Evolutionary conservation across 495 filamentous ascomycete species (phyloP).

Genomic region (Aspergillus homomorphus): DNA sequence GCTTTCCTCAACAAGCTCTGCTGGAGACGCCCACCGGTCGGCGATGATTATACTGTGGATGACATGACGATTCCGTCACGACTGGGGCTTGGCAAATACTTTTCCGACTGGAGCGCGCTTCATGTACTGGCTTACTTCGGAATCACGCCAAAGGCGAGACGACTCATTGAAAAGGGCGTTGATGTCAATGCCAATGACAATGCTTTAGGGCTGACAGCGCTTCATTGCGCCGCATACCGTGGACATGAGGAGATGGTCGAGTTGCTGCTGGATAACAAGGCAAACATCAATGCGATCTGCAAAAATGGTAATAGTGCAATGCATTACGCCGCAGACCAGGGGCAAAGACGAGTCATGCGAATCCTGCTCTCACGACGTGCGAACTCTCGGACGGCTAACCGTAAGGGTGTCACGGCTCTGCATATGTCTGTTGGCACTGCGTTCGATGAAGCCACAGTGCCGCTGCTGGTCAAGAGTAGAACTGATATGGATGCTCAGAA

Average conservation of each 20-base stretch:
- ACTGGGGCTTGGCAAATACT: constrained; percentile 29
- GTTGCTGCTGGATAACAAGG: constrained; percentile 30
- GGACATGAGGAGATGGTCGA: constrained; percentile 41
- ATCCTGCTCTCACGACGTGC: constrained; percentile 17
- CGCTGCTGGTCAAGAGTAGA: constrained; percentile 25
- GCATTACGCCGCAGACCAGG: constrained; percentile 26
- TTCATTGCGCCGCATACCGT: constrained; percentile 37
- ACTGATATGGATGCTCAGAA: constrained; percentile 30
- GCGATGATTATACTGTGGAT: too few relatives aligned
- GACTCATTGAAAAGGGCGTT: constrained; percentile 30
- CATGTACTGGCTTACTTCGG: constrained; percentile 33
- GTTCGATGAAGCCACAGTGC: constrained; percentile 29
- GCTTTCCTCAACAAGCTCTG: constrained; percentile 37
- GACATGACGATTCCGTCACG: constrained; percentile 20
- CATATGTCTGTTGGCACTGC: constrained; percentile 31
- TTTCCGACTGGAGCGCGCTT: constrained; percentile 28
- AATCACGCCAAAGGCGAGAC: constrained; percentile 23
- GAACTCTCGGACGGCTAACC: constrained; percentile 20
- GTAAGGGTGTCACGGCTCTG: constrained; percentile 21
- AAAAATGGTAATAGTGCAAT: constrained; percentile 28
- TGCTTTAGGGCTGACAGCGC: constrained; percentile 17
- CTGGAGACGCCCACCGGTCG: constrained; percentile 35
- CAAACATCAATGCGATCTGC: constrained; percentile 23
- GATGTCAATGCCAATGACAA: constrained; percentile 28
- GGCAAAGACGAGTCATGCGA: constrained; percentile 31